Percentiles rank a stretch among this genome's conserved stretches.
phyloP scores from a whole-genome alignment of 2,329 filamentous ascomycete genomes.

The Lecanicillium sp. region DNA sequence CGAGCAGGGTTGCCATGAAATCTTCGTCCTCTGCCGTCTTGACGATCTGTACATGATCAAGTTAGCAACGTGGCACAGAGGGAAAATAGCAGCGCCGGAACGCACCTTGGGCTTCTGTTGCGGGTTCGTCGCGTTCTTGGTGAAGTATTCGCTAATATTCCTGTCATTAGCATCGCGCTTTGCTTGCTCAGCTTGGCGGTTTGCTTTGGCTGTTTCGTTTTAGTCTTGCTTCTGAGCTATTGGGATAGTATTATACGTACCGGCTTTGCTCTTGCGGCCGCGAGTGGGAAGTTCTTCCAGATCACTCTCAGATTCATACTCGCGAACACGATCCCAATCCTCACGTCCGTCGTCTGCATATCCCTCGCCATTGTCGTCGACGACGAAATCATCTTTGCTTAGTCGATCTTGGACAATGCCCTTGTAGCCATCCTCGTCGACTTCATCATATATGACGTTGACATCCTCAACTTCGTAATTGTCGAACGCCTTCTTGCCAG shows the following conservation, averaged over 20 bases:
- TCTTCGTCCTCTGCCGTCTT: constrained; percentile 83
- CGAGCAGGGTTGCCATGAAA: constrained; percentile 79
- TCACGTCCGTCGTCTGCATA: constrained; percentile 96
- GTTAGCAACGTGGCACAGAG: constrained; percentile 9
- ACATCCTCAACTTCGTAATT: constrained; percentile 82
- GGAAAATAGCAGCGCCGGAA: background rate
- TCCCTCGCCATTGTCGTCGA: constrained; percentile 95
- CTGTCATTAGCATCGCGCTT: constrained; percentile 82
- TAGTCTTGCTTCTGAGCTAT: background rate
- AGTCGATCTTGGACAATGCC: constrained; percentile 85
- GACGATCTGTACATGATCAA: constrained; percentile 45
- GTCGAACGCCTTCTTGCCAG: constrained; percentile 87
- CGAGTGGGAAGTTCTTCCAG: constrained; percentile 30
- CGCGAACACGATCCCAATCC: constrained; percentile 75
- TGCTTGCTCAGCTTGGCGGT: constrained; percentile 79
- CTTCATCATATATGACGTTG: constrained; percentile 84
- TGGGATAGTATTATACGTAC: constrained; percentile 28
- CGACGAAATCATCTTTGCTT: constrained; percentile 94
- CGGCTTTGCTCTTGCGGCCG: constrained; percentile 45
- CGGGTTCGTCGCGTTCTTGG: constrained; percentile 59
- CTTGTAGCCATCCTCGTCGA: constrained; percentile 96
- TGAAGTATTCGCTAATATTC: constrained; percentile 93
- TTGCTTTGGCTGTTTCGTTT: constrained; percentile 63
- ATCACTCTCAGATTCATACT: constrained; percentile 71
- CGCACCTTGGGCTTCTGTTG: constrained; percentile 76